phyloP scores from a whole-genome alignment of 164 flowering plant genomes.

The Liriodendron chinense region DNA sequence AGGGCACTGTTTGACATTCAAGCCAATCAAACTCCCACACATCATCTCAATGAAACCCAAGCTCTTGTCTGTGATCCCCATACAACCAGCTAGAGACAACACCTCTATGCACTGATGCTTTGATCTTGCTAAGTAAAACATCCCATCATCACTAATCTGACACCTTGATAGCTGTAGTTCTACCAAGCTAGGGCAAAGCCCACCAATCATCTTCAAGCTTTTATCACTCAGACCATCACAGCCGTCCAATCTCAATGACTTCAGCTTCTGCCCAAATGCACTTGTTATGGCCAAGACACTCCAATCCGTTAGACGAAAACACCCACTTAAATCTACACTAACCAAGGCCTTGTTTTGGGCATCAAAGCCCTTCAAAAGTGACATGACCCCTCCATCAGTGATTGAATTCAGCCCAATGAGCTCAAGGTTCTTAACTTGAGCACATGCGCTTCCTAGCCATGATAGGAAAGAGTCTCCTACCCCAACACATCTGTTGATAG shows the following conservation, averaged over 20 bases:
- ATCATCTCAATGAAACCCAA: constrained; percentile 24
- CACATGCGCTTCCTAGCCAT: constrained; percentile 48
- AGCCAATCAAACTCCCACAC: constrained; percentile 32
- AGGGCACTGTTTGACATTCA: constrained; percentile 39
- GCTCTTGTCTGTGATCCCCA: constrained; percentile 31
- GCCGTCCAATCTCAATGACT: constrained; percentile 27
- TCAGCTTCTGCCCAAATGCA: constrained; percentile 29
- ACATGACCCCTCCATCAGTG: constrained; percentile 50
- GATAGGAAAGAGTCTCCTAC: constrained; percentile 49
- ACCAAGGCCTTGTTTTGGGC: constrained; percentile 11
- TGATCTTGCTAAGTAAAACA: constrained; percentile 25
- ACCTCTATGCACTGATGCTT: constrained; percentile 31
- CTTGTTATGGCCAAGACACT: constrained; percentile 20
- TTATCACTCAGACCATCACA: constrained; percentile 24
- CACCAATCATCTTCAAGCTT: constrained; percentile 35
- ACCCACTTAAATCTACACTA: constrained; percentile 35
- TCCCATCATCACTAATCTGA: constrained; percentile 36
- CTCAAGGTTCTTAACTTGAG: constrained; percentile 45
- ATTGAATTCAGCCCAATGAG: constrained; percentile 48
- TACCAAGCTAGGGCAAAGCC: constrained; percentile 25
- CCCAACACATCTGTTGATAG: constrained; percentile 48
- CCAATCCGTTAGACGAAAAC: constrained; percentile 31
- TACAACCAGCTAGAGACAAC: constrained; percentile 36
- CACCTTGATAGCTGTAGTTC: constrained; percentile 40
- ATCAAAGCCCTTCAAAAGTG: constrained; percentile 27